Percentiles rank a stretch among this genome's conserved stretches.
Conservation (phyloP, 1,139 yeast genomes). For the Yamadazyma conglobata region DNA sequence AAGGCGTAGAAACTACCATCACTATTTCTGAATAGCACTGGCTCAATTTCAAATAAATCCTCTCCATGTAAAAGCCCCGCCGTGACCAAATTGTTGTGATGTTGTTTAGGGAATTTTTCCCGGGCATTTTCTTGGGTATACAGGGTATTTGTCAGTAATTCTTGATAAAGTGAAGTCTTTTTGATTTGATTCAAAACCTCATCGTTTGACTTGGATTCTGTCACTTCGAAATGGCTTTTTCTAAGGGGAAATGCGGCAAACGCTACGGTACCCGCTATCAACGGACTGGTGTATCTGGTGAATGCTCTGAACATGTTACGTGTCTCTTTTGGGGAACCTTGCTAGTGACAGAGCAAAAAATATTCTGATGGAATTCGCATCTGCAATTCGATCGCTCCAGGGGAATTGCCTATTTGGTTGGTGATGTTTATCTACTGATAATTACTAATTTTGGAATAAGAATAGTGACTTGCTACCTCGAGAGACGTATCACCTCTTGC, state of each 20-base stretch:
- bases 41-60: slow-evolving; percentile 62
- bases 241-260: slow-evolving; percentile 41
- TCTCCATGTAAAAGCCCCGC: slow-evolving; percentile 66
- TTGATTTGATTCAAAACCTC: slow-evolving; percentile 31
- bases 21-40: slow-evolving; percentile 51
- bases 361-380: too few relatives aligned
- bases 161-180: slow-evolving; percentile 28
- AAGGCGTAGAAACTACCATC: slow-evolving; percentile 54
- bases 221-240: slow-evolving; percentile 28
- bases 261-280: slow-evolving; percentile 47
- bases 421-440: too few relatives aligned
- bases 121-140: slow-evolving; percentile 30
- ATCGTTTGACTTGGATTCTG: slow-evolving; percentile 26
- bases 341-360: too few relatives aligned
- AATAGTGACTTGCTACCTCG: too few relatives aligned
- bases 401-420: too few relatives aligned
- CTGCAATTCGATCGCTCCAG: too few relatives aligned
- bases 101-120: slow-evolving; percentile 56
- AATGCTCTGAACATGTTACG: slow-evolving; percentile 27
- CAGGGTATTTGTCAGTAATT: slow-evolving; percentile 25
- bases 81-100: slow-evolving; percentile 59
- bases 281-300: slow-evolving; percentile 28
- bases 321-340: too few relatives aligned
- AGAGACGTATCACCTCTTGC: too few relatives aligned
- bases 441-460: too few relatives aligned